These are phyloP conservation scores for Monocercomonoides exilis DNA, from an alignment of 78 protist species.

Conservation along the genomic window DNA sequence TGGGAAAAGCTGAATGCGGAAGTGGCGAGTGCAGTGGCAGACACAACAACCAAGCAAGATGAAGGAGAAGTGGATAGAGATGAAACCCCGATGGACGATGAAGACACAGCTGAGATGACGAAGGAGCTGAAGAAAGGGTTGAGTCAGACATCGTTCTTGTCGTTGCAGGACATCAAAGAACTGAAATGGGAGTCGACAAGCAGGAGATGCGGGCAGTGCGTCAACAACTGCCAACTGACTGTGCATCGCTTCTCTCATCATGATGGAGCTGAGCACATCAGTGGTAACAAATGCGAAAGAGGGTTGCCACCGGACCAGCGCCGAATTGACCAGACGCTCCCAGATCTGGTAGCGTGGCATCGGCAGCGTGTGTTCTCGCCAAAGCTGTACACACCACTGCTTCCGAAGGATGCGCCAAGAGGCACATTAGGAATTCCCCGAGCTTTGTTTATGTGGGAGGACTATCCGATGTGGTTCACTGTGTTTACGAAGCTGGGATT, in stretches of 20 bases:
- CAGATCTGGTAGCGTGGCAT: neutral
- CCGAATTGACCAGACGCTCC: neutral
- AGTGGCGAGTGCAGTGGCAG: neutral
- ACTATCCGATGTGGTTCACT: slow-evolving; percentile 25
- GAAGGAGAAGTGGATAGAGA: too few relatives aligned
- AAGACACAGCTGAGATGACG: too few relatives aligned
- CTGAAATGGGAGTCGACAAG: neutral
- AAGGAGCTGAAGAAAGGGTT: neutral
- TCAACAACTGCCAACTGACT: slow-evolving; percentile 13
- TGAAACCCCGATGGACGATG: too few relatives aligned
- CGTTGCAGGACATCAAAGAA: neutral
- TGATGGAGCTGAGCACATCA: neutral
- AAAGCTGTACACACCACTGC: neutral
- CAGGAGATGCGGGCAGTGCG: neutral
- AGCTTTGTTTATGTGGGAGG: slow-evolving; percentile 2
- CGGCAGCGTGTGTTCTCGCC: neutral
- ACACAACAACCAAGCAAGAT: neutral
- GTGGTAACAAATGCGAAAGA: slow-evolving; percentile 8
- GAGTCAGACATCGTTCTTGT: too few relatives aligned
- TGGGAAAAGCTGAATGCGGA: neutral
- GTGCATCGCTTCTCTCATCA: neutral
- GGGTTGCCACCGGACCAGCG: neutral
- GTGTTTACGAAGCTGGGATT: neutral
- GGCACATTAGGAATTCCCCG: slow-evolving; percentile 26
- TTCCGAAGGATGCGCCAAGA: neutral